phyloP scores from a whole-genome alignment of 306 rosid genomes.

The Prunus campanulata region DNA sequence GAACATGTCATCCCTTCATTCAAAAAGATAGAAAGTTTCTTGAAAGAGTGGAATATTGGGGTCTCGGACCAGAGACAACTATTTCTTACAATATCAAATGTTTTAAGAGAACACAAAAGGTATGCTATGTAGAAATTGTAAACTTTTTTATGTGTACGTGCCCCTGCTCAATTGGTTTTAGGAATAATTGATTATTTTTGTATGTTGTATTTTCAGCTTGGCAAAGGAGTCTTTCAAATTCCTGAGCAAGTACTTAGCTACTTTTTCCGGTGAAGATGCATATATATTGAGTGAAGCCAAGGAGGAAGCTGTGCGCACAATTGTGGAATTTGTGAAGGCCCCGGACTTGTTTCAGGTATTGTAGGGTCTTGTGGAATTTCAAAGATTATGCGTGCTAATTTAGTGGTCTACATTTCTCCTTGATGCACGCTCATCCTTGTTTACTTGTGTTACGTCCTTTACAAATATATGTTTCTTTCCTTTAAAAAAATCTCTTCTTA shows the following conservation, averaged over 20 bases:
- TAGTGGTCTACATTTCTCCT: not conserved
- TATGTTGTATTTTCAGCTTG: conserved; percentile 41
- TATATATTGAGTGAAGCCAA: conserved; percentile 66
- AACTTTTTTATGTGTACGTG: not conserved
- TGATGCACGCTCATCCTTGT: not conserved
- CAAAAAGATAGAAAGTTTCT: conserved; percentile 71
- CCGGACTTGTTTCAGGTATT: conserved; percentile 85
- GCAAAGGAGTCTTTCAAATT: conserved; percentile 81
- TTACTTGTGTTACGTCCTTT: not conserved
- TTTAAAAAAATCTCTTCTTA: not conserved
- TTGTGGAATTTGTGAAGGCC: conserved; percentile 82
- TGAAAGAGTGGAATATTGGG: conserved; percentile 93
- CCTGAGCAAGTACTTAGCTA: conserved; percentile 68
- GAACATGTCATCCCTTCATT: conserved; percentile 71
- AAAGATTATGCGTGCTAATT: not conserved
- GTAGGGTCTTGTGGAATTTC: not conserved
- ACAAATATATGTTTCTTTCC: not conserved
- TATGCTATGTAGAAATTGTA: conserved; percentile 9
- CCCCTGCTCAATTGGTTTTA: not conserved
- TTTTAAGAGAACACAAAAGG: conserved; percentile 87
- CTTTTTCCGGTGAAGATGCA: conserved; percentile 76
- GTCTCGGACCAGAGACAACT: conserved; percentile 64
- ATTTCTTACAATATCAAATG: conserved; percentile 67
- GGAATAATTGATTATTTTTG: conserved; percentile 3
- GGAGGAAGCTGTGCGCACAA: conserved; percentile 82